Base-by-base conservation (phyloP, 169 alveolate genomes). In the Eimeria acervulina region DNA sequence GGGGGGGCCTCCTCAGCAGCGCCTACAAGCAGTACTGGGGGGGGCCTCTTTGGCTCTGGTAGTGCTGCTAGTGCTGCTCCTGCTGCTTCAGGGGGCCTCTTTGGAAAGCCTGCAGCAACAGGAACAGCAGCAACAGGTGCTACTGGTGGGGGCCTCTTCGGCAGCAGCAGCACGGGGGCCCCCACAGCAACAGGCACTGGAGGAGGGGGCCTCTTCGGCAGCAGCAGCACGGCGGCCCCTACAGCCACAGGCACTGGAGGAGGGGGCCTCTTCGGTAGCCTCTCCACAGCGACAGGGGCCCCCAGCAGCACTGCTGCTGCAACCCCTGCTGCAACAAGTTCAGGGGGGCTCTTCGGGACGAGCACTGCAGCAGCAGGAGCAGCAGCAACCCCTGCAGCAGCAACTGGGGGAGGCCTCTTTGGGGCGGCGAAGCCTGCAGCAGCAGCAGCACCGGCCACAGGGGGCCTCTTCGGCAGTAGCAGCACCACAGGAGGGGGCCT, bases 151-250 rank as follows among this genome's bases (percentile, higher is more conserved):
- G 91, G 91, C 74, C 74, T 83, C 74, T 83, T 83, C 17, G 91
- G 91, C 23, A 15, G 10, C 33, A 36, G 70, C 13, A 59, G 51
- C 2, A 51, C 91, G 19, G 59, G 31, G 1, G 28, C 90, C 15
- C 10, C 74, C 13, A 19, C 90, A 40, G 36, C 88, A 1, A 40
- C 61, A 7, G 66, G n/a, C 26, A 19, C 66, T 13, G 66, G n/a
- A 19, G 88, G 88, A 13, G 88, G 91, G 38, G 91, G 91, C 51
- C 74, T 83, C 74, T 83, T 83, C 17, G 91, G 91, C 8, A 28
- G 26, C 19, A 19, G 68, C 59, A 78, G 40, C 38, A 72, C 83
- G 31, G 83, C 83, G 31, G 52, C n/a, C n/a, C n/a, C n/a, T n/a
- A n/a, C n/a, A n/a, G n/a, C 84, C 38, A 33, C 52, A 4, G 55